These are phyloP conservation scores for Sugiyamaella neomexicana DNA, from an alignment of 1,139 yeast genomes.

Conservation along the genomic window DNA sequence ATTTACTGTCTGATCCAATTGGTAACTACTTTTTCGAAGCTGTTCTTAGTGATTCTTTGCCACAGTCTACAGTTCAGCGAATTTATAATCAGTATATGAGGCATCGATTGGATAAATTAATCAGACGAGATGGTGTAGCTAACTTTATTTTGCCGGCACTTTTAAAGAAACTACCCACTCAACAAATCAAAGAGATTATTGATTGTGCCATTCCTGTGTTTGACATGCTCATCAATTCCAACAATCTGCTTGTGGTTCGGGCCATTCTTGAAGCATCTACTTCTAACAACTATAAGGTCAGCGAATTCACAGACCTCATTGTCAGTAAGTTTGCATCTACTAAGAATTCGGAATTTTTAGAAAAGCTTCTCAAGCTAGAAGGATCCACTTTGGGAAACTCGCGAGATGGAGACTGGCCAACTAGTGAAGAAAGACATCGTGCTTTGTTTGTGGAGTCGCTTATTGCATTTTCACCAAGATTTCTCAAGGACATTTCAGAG, in stretches of 20 bases:
- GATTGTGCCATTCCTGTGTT: slow-evolving; percentile 71
- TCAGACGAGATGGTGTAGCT: slow-evolving; percentile 73
- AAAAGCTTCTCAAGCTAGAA: slow-evolving; percentile 62
- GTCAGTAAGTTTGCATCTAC: slow-evolving; percentile 51
- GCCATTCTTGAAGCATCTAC: slow-evolving; percentile 67
- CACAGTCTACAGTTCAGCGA: slow-evolving; percentile 68
- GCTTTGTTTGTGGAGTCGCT: slow-evolving; percentile 71
- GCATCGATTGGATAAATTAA: slow-evolving; percentile 67
- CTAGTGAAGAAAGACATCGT: slow-evolving; percentile 70
- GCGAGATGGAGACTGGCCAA: slow-evolving; percentile 79
- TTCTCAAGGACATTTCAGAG: slow-evolving; percentile 59
- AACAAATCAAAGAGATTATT: slow-evolving; percentile 60
- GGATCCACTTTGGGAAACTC: slow-evolving; percentile 78
- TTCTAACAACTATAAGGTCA: slow-evolving; percentile 60
- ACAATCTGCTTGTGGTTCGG: slow-evolving; percentile 64
- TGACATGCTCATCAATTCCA: slow-evolving; percentile 60
- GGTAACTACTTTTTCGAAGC: slow-evolving; percentile 90
- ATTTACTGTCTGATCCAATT: slow-evolving; percentile 77
- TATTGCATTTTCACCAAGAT: slow-evolving; percentile 54
- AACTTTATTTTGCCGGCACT: slow-evolving; percentile 75
- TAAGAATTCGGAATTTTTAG: slow-evolving; percentile 53
- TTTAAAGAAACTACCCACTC: slow-evolving; percentile 53
- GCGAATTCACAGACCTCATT: slow-evolving; percentile 63
- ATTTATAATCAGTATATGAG: slow-evolving; percentile 71
- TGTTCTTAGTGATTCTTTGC: slow-evolving; percentile 58